A percentile compares a stretch with the other conserved stretches of the same genome.
Conservation (phyloP, 2,329 filamentous ascomycete species). For the Aspergillus sp. region DNA sequence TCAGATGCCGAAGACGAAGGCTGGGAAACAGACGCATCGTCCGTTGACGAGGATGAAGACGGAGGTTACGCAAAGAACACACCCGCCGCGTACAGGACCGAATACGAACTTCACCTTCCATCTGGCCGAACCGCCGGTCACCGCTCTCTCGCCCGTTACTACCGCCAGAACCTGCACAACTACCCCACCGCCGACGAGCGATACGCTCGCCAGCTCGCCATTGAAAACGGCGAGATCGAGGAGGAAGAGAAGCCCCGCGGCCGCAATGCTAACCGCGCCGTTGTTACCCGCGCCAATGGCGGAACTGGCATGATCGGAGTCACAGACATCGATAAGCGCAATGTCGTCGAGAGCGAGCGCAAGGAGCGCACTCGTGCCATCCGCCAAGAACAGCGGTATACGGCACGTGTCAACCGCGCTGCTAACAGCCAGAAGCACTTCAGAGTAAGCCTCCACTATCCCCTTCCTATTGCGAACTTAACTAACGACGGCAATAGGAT, state of each 20-base stretch:
- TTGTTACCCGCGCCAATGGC: conserved; percentile 70
- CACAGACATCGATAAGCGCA: conserved; percentile 70
- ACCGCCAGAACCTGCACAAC: conserved; percentile 84
- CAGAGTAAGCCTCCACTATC: conserved; percentile 50
- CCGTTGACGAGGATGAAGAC: conserved; percentile 79
- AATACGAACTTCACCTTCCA: conserved; percentile 90
- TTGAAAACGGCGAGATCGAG: conserved; percentile 51
- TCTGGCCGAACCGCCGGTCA: conserved; percentile 88
- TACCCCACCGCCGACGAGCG: conserved; percentile 79
- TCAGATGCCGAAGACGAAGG: conserved; percentile 60
- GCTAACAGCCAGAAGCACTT: conserved; percentile 77
- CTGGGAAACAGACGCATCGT: conserved; percentile 97
- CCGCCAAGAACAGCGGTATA: conserved; percentile 61
- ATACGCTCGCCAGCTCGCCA: conserved; percentile 61
- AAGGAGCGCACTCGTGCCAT: conserved; percentile 66
- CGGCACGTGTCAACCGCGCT: conserved; percentile 70
- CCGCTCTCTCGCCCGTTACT: conserved; percentile 82
- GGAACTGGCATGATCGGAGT: conserved; percentile 75
- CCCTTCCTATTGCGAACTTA: background rate
- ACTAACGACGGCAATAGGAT: conserved; percentile 41
- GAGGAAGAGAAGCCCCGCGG: conserved; percentile 43
- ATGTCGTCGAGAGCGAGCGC: conserved; percentile 66
- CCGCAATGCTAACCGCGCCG: conserved; percentile 49
- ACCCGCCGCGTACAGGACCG: conserved; percentile 80
- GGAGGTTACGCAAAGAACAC: conserved; percentile 77